A percentile compares a stretch with the other conserved stretches of the same genome.
These are phyloP conservation scores for Skeletonema grethae DNA, from an alignment of 108 stramenopile genomes.

Conservation along the genomic window DNA sequence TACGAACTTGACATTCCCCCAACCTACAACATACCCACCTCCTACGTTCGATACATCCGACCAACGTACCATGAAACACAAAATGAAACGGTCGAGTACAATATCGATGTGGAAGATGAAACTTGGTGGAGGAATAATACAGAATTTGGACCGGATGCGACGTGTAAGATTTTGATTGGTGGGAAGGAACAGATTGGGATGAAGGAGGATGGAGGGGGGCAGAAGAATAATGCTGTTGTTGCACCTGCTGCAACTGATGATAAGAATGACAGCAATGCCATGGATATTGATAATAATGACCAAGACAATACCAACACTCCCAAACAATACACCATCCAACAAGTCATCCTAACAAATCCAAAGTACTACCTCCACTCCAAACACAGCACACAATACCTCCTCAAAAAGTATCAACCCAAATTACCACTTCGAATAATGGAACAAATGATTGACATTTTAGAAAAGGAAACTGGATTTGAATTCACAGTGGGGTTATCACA, in stretches of 20 bases:
- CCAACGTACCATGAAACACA: conserved; percentile 53
- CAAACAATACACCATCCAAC: conserved; percentile 13
- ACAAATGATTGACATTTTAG: conserved; percentile 77
- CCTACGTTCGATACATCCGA: conserved; percentile 69
- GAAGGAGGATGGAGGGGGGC: neutral
- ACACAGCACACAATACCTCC: conserved; percentile 13
- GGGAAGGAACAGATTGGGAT: conserved; percentile 2
- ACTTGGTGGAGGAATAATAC: conserved; percentile 65
- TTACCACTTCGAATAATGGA: conserved; percentile 66
- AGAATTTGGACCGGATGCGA: conserved; percentile 62
- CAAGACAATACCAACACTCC: neutral
- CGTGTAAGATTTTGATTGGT: conserved; percentile 17
- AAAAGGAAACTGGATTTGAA: conserved; percentile 88
- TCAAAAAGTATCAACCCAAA: conserved; percentile 36
- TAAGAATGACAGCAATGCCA: conserved; percentile 18
- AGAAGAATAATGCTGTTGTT: conserved; percentile 5
- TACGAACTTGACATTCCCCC: conserved; percentile 70
- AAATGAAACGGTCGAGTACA: conserved; percentile 63
- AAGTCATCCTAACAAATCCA: conserved; percentile 39
- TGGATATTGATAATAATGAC: conserved; percentile 1
- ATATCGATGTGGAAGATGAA: conserved; percentile 80
- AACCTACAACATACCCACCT: conserved; percentile 55
- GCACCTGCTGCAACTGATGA: conserved; percentile 1
- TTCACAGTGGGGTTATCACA: conserved; percentile 64
- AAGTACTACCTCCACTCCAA: conserved; percentile 22